These are phyloP conservation scores for Avicennia marina DNA, from an alignment of 257 asterid species.

Conservation along the genomic window DNA sequence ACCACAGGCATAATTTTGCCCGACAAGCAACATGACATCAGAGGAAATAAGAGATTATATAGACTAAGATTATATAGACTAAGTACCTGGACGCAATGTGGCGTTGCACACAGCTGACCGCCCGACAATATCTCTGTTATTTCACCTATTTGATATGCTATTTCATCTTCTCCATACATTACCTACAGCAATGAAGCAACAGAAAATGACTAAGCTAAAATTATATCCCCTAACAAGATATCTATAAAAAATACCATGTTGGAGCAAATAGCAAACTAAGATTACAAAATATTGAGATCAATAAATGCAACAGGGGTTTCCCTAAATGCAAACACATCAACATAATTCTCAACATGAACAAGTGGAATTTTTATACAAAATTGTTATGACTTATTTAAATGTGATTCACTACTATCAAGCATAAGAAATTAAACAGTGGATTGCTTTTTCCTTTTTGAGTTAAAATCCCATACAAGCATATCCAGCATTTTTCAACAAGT, in stretches of 20 bases:
- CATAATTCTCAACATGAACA: no score
- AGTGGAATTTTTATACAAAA: no score
- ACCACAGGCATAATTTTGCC: constrained; percentile 3
- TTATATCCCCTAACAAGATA: not conserved
- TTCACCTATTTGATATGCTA: constrained; percentile 93
- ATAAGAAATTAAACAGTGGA: no score
- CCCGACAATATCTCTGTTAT: constrained; percentile 86
- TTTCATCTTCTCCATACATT: constrained; percentile 79
- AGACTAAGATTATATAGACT: constrained; percentile 5
- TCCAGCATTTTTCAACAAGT: not conserved
- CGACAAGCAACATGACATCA: not conserved
- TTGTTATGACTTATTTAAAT: no score
- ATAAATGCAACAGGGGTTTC: not conserved
- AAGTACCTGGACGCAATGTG: constrained; percentile 86
- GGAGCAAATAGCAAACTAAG: not conserved
- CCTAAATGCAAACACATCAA: no score
- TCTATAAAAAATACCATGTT: not conserved
- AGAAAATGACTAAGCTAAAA: not conserved
- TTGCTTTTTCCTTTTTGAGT: no score
- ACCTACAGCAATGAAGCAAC: constrained; percentile 44
- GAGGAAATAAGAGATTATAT: no score
- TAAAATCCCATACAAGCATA: no score
- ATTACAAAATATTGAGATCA: constrained; percentile 5
- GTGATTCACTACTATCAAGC: no score
- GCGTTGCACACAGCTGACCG: constrained; percentile 91